These are phyloP conservation scores for Monosporascus sp. DNA, from an alignment of 2,329 filamentous ascomycete genomes.

Conservation along the genomic window DNA sequence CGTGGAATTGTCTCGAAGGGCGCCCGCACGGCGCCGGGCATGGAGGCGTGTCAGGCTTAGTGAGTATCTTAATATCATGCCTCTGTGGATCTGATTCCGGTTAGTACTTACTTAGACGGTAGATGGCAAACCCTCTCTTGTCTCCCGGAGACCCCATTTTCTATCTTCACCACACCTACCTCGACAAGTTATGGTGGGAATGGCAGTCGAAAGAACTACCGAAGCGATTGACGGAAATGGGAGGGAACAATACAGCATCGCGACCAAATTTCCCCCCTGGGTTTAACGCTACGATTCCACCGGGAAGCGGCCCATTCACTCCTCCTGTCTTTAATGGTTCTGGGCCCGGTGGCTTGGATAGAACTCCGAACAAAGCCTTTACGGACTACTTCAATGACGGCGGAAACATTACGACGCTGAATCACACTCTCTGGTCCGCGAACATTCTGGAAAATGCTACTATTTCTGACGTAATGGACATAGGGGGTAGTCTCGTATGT, in stretches of 20 bases:
- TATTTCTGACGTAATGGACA: constrained; percentile 22
- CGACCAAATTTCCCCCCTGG: constrained; percentile 5
- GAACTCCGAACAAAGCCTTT: constrained; percentile 11
- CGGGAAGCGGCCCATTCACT: constrained; percentile 1
- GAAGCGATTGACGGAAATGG: constrained; percentile 15
- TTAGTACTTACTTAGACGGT: constrained; percentile 1
- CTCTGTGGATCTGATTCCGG: neutral
- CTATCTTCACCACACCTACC: constrained; percentile 21
- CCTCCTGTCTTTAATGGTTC: constrained; percentile 5
- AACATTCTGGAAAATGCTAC: constrained; percentile 20
- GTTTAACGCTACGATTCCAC: constrained; percentile 4
- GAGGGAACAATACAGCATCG: constrained; percentile 14
- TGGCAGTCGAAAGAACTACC: constrained; percentile 18
- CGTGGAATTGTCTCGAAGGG: constrained; percentile 15
- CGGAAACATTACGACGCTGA: constrained; percentile 19
- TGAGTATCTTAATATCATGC: constrained; percentile 1
- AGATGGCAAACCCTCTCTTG: constrained; percentile 17
- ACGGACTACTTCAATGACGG: constrained; percentile 21
- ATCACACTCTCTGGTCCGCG: constrained; percentile 22
- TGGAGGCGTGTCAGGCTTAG: constrained; percentile 14
- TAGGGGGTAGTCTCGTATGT: constrained; percentile 15
- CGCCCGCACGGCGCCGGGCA: constrained; percentile 17
- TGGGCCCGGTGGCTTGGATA: constrained; percentile 3
- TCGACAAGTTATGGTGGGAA: constrained; percentile 21
- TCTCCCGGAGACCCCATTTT: constrained; percentile 23